A percentile compares a stretch with the other conserved stretches of the same genome.
These are phyloP conservation scores for Acidomyces sp. DNA, from an alignment of 495 filamentous ascomycete genomes.

Conservation along the genomic window DNA sequence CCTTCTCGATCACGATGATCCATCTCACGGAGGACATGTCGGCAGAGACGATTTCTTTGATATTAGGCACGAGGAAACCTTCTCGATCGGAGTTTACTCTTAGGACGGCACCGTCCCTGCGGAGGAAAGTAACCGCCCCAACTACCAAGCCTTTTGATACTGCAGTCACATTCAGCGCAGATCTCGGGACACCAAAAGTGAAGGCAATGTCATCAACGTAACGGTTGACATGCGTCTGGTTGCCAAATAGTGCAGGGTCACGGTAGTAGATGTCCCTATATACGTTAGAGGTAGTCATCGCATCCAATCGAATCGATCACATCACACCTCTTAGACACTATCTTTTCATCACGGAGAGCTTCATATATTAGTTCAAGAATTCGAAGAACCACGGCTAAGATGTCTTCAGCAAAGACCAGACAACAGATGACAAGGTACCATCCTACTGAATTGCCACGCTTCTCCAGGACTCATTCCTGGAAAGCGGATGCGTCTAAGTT, in stretches of 20 bases:
- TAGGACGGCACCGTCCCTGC: constrained; percentile 23
- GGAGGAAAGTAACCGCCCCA: constrained; percentile 38
- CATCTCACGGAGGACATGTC: constrained; percentile 45
- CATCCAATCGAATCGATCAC: neutral
- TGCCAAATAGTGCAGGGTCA: constrained; percentile 64
- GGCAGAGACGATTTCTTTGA: constrained; percentile 40
- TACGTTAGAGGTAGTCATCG: neutral
- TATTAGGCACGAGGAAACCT: constrained; percentile 55
- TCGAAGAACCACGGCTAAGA: constrained; percentile 46
- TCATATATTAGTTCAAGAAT: constrained; percentile 61
- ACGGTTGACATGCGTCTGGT: constrained; percentile 58
- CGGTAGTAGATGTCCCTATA: constrained; percentile 87
- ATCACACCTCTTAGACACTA: constrained; percentile 65
- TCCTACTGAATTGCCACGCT: constrained; percentile 54
- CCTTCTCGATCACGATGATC: constrained; percentile 86
- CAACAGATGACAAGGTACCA: neutral
- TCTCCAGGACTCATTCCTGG: constrained; percentile 46
- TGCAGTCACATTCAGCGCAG: constrained; percentile 52
- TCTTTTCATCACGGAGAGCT: constrained; percentile 43
- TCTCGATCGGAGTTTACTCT: constrained; percentile 27
- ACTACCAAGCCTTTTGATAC: constrained; percentile 61
- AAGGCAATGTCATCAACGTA: constrained; percentile 76
- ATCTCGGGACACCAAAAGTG: constrained; percentile 53
- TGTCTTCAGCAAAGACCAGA: neutral
- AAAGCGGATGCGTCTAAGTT: constrained; percentile 32